These are phyloP conservation scores for Eucommia ulmoides DNA, from an alignment of 257 asterid species.

Conservation along the genomic window DNA sequence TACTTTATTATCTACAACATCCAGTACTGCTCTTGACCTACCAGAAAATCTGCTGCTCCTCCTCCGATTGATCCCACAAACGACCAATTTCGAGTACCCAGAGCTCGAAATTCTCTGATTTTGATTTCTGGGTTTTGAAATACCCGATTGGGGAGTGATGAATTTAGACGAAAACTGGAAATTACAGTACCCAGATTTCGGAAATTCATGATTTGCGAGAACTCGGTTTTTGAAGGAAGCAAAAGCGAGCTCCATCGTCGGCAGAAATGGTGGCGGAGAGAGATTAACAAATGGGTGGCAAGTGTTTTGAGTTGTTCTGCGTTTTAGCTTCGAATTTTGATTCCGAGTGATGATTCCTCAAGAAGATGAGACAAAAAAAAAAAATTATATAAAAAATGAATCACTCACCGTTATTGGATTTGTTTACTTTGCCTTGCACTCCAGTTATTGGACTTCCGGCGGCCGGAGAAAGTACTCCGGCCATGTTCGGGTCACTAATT, in stretches of 20 bases:
- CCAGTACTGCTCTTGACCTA: constrained; percentile 35
- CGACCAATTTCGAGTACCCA: too few species aligned
- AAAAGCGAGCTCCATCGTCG: not conserved
- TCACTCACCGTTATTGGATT: too few species aligned
- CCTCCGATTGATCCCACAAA: constrained; percentile 13
- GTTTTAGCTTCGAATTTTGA: constrained; percentile 9
- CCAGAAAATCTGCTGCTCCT: constrained; percentile 16
- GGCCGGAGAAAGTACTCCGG: too few species aligned
- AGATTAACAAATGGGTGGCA: not conserved
- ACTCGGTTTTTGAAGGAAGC: not conserved
- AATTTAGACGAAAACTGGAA: not conserved
- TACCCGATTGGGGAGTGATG: constrained; percentile 17
- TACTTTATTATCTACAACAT: constrained; percentile 14
- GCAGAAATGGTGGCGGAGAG: not conserved
- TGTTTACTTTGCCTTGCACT: too few species aligned
- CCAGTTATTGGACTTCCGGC: too few species aligned
- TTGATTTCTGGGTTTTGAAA: constrained; percentile 18
- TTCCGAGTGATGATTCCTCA: constrained; percentile 18
- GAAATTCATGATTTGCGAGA: not conserved
- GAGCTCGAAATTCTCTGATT: constrained; percentile 12
- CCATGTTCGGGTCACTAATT: too few species aligned
- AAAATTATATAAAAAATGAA: too few species aligned
- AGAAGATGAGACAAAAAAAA: constrained; percentile 13
- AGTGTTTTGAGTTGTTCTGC: constrained; percentile 2
- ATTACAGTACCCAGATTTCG: constrained; percentile 14